Percentiles rank a stretch among this genome's conserved stretches.
These are phyloP conservation scores for Lagenidium sp. DNA, from an alignment of 352 stramenopile species.

Conservation along the genomic window DNA sequence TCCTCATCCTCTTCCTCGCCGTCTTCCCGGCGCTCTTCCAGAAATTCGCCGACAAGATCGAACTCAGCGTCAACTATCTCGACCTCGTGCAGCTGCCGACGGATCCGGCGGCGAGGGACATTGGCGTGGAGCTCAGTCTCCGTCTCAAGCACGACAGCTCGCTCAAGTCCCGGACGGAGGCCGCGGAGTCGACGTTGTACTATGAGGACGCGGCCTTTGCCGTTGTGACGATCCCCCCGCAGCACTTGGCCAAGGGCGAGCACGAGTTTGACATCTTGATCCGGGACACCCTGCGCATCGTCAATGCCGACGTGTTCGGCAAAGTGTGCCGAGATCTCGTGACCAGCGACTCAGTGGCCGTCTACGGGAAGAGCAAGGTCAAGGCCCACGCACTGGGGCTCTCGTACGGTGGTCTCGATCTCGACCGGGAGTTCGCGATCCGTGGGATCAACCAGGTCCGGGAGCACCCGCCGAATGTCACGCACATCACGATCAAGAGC, in stretches of 20 bases:
- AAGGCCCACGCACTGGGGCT: slow-evolving; percentile 4
- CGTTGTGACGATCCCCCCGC: background rate
- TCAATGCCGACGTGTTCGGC: slow-evolving; percentile 4
- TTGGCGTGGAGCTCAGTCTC: slow-evolving; percentile 13
- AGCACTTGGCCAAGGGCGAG: slow-evolving; percentile 1
- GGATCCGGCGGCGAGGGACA: background rate
- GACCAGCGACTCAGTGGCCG: slow-evolving; percentile 5
- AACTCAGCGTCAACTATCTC: slow-evolving; percentile 12
- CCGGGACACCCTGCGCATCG: slow-evolving; percentile 4
- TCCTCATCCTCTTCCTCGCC: slow-evolving; percentile 8
- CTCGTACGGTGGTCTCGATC: slow-evolving; percentile 3
- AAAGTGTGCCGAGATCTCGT: slow-evolving; percentile 8
- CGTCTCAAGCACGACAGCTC: slow-evolving; percentile 5
- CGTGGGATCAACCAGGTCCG: slow-evolving; percentile 10
- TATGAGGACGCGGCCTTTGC: slow-evolving; percentile 8
- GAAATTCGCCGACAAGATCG: slow-evolving; percentile 8
- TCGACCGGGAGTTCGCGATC: slow-evolving; percentile 9
- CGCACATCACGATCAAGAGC: slow-evolving; percentile 8
- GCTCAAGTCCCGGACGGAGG: slow-evolving; percentile 2
- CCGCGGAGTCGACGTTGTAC: slow-evolving; percentile 1
- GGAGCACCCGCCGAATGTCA: slow-evolving; percentile 5
- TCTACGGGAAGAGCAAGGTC: slow-evolving; percentile 2
- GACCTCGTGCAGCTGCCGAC: slow-evolving; percentile 9
- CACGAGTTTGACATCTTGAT: slow-evolving; percentile 9
- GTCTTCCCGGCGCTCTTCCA: slow-evolving; percentile 6